Base-by-base conservation (phyloP, 2,329 filamentous ascomycete species). In the Orbilia ellipsospora region DNA sequence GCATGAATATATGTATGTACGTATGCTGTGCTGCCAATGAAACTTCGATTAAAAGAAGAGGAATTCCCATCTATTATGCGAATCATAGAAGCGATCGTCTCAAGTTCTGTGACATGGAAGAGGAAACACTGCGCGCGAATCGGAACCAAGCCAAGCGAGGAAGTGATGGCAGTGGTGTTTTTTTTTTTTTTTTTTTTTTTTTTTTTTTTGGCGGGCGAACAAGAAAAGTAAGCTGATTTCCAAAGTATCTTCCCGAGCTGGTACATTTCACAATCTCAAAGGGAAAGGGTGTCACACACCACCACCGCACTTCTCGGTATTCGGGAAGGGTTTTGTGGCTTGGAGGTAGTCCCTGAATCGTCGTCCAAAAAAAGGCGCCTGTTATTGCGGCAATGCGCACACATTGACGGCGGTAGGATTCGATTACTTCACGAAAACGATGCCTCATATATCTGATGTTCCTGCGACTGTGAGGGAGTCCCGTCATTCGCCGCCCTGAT, bases 81-180 rank as follows among this genome's bases (percentile, higher is more conserved):
- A 36, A 36, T 7, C 10, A 36, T 7, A 6, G 6, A 36, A 36
- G 31, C 31, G 31, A 36, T 36, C 31, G 31, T 36, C 20, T 51
- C 15, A 40, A 62, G 36, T 44, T 55, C 16, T 44, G 26, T 16
- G 7, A 18, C 16, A 28, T 44, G 1, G 50, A 36, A 10, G 31
- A 36, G 31, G 31, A 36, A 6, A 7, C 31, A 36, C 31, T 36
- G 31, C 31, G 69, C 69, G 69, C 69, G 69, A 67, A 50, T 73
- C 69, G 69, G 69, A 73, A 73, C 69, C 57, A 55, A 65, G 68
- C 68, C 68, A 73, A 63, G 60, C 61, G 68, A 73, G 40, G 26
- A 26, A 4, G 26, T 7, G 10, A 10, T 36, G 6, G 31, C 8
- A 1, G 31, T 36, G 31, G 31, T 36, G 2, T 36, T 36, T 7